Evolutionary conservation across 768 basidiomycete genomes (phyloP).

Genomic region (Gymnopilus junonius): DNA sequence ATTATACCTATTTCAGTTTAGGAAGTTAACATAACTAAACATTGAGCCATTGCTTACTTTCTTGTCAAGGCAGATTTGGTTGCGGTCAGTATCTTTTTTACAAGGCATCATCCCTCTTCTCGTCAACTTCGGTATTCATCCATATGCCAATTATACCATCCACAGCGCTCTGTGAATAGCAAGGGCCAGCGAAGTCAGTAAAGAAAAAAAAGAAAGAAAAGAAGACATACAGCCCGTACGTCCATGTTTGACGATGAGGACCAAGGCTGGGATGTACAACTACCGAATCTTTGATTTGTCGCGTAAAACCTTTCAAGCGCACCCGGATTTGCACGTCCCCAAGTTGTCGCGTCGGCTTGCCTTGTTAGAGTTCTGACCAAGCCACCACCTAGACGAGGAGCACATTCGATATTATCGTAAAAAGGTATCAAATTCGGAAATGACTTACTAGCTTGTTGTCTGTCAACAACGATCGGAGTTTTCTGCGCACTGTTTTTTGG

Average conservation of each 20-base stretch:
- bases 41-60: constrained; percentile 56
- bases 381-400: constrained; percentile 78
- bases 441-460: constrained; percentile 61
- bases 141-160: constrained; percentile 86
- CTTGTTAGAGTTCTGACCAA: constrained; percentile 97
- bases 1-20: constrained; percentile 73
- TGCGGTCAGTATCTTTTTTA: constrained; percentile 83
- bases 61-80: constrained; percentile 87
- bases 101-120: constrained; percentile 71
- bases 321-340: constrained; percentile 93
- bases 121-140: constrained; percentile 92
- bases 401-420: background rate
- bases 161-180: constrained; percentile 64
- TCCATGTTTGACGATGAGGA: constrained; percentile 80
- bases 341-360: constrained; percentile 78
- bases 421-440: background rate
- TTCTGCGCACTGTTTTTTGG: background rate
- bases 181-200: background rate
- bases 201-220: background rate
- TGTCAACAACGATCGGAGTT: constrained; percentile 24
- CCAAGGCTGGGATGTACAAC: constrained; percentile 89
- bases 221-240: constrained; percentile 66
- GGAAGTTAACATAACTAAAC: background rate
- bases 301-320: constrained; percentile 92
- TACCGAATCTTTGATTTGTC: constrained; percentile 90